Evolutionary conservation across 2,329 filamentous ascomycete species (phyloP).

Genomic region (Pseudohalonectria lignicola): DNA sequence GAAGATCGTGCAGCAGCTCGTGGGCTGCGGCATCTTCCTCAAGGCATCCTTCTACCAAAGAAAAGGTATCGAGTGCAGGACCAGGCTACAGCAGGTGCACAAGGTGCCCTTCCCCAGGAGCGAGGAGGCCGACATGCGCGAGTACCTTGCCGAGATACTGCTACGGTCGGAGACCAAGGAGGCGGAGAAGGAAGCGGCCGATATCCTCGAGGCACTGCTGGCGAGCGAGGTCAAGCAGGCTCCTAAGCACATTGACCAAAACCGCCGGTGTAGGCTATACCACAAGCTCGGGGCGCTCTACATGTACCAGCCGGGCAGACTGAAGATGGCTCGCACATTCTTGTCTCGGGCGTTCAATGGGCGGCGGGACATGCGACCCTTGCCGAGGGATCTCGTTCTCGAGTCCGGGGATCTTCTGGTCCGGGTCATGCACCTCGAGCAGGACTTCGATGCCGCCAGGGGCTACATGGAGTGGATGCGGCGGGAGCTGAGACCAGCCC

Average conservation of each 20-base stretch:
- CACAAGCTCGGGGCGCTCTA: constrained; percentile 2
- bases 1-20: constrained; percentile 1
- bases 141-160: constrained; percentile 3
- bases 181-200: neutral
- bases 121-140: constrained; percentile 2
- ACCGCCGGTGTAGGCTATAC: constrained; percentile 2
- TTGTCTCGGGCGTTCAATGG: constrained; percentile 1
- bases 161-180: neutral
- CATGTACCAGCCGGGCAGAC: neutral
- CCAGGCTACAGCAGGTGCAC: neutral
- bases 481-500: neutral
- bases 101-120: neutral
- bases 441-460: constrained; percentile 1
- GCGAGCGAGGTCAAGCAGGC: neutral
- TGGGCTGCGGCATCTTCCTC: constrained; percentile 1
- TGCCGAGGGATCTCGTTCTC: constrained; percentile 1
- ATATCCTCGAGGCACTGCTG: constrained; percentile 1
- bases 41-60: constrained; percentile 1
- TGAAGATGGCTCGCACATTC: neutral
- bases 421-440: constrained; percentile 47
- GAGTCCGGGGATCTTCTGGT: constrained; percentile 26
- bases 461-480: constrained; percentile 3
- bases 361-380: constrained; percentile 1
- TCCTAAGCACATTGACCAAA: neutral
- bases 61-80: constrained; percentile 2